A percentile compares a stretch with the other conserved stretches of the same genome.
These are phyloP conservation scores for Elasticomyces elasticus DNA, from an alignment of 495 filamentous ascomycete genomes.

Conservation along the genomic window DNA sequence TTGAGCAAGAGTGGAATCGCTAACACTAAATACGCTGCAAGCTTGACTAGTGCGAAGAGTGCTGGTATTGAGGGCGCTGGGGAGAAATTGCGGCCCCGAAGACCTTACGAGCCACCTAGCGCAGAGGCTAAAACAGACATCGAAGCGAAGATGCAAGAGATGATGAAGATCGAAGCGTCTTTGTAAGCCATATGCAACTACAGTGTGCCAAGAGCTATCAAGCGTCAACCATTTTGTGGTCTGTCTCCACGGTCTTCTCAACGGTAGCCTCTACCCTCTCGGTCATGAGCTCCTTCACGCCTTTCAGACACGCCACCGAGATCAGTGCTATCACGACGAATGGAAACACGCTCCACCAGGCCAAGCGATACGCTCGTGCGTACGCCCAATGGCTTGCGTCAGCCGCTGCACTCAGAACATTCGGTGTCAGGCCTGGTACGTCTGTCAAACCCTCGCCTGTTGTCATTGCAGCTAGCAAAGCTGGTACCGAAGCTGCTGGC, in stretches of 20 bases:
- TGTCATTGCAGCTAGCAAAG: conserved; percentile 9
- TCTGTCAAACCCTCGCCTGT: conserved; percentile 10
- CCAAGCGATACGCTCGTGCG: conserved; percentile 31
- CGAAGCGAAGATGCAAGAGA: conserved; percentile 40
- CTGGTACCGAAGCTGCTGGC: conserved; percentile 9
- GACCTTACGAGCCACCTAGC: conserved; percentile 45
- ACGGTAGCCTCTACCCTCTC: conserved; percentile 29
- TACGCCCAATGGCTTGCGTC: conserved; percentile 23
- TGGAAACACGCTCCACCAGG: conserved; percentile 44
- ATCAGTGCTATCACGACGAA: conserved; percentile 44
- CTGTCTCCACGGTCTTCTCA: conserved; percentile 17
- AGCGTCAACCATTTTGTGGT: background rate
- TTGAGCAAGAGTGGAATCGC: conserved; percentile 53
- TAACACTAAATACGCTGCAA: conserved; percentile 54
- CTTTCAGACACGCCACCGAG: conserved; percentile 37
- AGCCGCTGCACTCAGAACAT: conserved; percentile 8
- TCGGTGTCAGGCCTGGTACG: conserved; percentile 6
- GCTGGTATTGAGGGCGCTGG: conserved; percentile 49
- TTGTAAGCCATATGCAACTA: conserved; percentile 4
- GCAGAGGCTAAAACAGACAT: conserved; percentile 42
- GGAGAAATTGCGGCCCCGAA: conserved; percentile 46
- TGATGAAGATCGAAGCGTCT: conserved; percentile 38
- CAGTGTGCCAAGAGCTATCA: background rate
- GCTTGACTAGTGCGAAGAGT: conserved; percentile 42
- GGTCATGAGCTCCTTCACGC: conserved; percentile 34